Conservation (phyloP, 805 yeast species). For the Cyberlindnera japonica region DNA sequence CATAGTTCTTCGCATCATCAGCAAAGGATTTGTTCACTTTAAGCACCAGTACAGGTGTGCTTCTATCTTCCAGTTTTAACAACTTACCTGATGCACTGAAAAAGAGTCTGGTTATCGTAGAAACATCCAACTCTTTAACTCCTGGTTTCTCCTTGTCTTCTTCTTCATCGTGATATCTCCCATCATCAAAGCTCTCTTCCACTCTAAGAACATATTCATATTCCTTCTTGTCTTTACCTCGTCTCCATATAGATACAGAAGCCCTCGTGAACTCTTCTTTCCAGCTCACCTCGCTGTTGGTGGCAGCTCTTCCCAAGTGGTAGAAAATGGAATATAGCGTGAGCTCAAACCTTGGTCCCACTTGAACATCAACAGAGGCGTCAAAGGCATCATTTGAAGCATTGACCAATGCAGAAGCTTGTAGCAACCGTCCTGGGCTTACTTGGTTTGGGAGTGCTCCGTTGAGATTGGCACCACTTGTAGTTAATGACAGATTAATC, state of each 20-base stretch:
- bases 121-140: constrained; percentile 34
- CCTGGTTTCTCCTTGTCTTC: constrained; percentile 39
- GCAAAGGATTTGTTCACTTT: constrained; percentile 37
- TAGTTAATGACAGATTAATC: constrained; percentile 58
- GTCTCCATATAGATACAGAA: constrained; percentile 38
- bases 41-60: constrained; percentile 62
- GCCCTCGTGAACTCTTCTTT: constrained; percentile 67
- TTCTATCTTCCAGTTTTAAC: constrained; percentile 56
- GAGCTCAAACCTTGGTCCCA: constrained; percentile 60
- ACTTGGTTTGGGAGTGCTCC: constrained; percentile 47
- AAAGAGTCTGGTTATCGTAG: constrained; percentile 48
- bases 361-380: constrained; percentile 29
- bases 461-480: constrained; percentile 61
- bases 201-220: constrained; percentile 46
- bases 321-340: constrained; percentile 62
- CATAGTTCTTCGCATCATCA: constrained; percentile 25
- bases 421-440: constrained; percentile 64
- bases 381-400: constrained; percentile 34
- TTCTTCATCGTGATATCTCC: constrained; percentile 59
- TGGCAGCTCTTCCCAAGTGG: constrained; percentile 43
- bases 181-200: constrained; percentile 55
- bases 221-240: constrained; percentile 8
- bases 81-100: constrained; percentile 69
- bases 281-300: constrained; percentile 52
- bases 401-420: constrained; percentile 48